Evolutionary conservation across 139 green algal species (phyloP), one percentile per base, ranked within the genome.

Genomic region (Pedinophyceae sp.): DNA sequence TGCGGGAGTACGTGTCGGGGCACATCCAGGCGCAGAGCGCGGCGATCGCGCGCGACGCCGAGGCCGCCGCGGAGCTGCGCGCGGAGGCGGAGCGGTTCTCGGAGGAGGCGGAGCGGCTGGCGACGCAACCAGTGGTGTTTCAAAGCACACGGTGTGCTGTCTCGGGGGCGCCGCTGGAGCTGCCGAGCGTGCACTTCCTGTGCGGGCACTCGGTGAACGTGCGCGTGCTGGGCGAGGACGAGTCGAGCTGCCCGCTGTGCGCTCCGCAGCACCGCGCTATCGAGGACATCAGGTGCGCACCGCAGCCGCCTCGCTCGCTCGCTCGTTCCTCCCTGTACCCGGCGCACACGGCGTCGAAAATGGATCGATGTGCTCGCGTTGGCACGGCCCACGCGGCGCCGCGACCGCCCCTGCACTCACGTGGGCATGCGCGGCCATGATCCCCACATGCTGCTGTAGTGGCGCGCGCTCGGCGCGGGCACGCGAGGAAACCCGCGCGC

Each of bases 141-240:
- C 87, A 97, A 61, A 70, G 62, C 55, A 79, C 45, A 54, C 68
- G 76, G 41, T 93, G 89, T 67, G 65, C 79, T 15, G 65, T 76
- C 24, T 86, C 73, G 5, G 74, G 71, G 2, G 62, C 69, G 7
- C 68, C 84, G 0, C 69, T 97, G 61, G 89, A 97, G 61, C 72
- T 97, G 52, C 89, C 89, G 2, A 79, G 77, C 1, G 80, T 96
- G 23, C 89, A 97, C 72, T 97, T 97, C 61, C 25, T 98, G 54
- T 97, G 89, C 65, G 79, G 82, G 49, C 89, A 97, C 62, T 86
- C 74, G 17, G 97, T 81, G 70, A 93, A 96, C 72, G 28, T 76
- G 48, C 74, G 81, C 20, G 83, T 79, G 10, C 71, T 97, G 28
- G 88, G 81, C 2, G 89, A 95, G 41, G 72, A 60, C 30, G 78